phyloP scores from a whole-genome alignment of 192 early-diverging fungal genomes.

The Umbelopsis sp. region DNA sequence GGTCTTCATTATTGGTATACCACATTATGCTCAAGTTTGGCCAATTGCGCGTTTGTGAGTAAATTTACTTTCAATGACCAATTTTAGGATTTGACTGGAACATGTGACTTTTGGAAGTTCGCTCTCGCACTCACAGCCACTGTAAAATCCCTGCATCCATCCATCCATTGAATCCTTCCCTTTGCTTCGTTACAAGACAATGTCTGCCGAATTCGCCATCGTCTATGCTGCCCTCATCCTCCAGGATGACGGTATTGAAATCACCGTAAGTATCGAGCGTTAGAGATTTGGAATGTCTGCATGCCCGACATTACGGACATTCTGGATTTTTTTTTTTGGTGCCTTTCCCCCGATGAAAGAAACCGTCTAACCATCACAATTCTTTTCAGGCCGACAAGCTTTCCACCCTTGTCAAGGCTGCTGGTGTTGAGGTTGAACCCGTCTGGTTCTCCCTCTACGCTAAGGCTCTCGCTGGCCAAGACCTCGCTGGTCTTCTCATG shows the following conservation, averaged over 20 bases:
- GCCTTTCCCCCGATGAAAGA: too few species aligned
- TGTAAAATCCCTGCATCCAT: slow-evolving; percentile 7
- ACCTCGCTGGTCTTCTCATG: slow-evolving; percentile 85
- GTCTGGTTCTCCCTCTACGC: slow-evolving; percentile 97
- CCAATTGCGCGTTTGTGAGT: too few species aligned
- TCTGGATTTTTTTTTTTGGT: background rate
- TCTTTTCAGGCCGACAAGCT: slow-evolving; percentile 88
- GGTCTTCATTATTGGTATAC: too few species aligned
- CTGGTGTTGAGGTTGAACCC: slow-evolving; percentile 88
- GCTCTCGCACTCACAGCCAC: background rate
- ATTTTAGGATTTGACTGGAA: too few species aligned
- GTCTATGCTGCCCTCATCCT: slow-evolving; percentile 97
- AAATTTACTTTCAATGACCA: too few species aligned
- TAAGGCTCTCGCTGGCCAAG: slow-evolving; percentile 96
- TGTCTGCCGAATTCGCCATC: slow-evolving; percentile 45
- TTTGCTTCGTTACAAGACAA: slow-evolving; percentile 25
- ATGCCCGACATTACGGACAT: background rate
- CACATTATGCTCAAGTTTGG: too few species aligned
- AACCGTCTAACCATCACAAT: background rate
- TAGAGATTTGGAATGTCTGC: too few species aligned
- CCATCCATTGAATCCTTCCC: slow-evolving; percentile 10
- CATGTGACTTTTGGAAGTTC: too few species aligned
- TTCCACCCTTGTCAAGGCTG: slow-evolving; percentile 86
- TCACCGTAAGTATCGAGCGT: slow-evolving; percentile 75
- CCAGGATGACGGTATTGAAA: slow-evolving; percentile 94